Evolutionary conservation across 768 basidiomycete genomes (phyloP).

Genomic region (Boletales sp.): DNA sequence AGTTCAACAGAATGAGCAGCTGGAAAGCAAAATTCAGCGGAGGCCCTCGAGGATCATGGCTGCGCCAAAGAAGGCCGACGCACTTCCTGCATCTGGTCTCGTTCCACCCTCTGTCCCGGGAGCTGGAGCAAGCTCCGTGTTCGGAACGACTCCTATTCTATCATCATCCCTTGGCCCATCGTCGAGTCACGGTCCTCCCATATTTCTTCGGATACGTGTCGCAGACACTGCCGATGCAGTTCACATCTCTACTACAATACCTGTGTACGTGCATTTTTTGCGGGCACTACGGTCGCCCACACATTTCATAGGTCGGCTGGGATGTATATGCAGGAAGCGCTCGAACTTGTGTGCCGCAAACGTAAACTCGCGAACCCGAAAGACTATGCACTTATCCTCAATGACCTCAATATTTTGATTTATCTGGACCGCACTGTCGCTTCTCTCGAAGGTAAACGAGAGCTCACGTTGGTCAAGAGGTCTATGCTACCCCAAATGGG

Average conservation of each 20-base stretch:
- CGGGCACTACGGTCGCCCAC: not conserved
- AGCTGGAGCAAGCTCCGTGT: slow-evolving; percentile 43
- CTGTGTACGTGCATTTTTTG: slow-evolving; percentile 60
- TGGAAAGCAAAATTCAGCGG: slow-evolving; percentile 79
- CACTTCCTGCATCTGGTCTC: slow-evolving; percentile 36
- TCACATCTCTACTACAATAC: slow-evolving; percentile 86
- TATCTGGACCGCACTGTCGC: slow-evolving; percentile 97
- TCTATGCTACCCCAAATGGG: slow-evolving; percentile 73
- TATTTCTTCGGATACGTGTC: slow-evolving; percentile 79
- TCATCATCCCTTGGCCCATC: slow-evolving; percentile 70
- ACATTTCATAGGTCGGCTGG: slow-evolving; percentile 60
- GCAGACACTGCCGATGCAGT: slow-evolving; percentile 79
- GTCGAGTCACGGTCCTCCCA: slow-evolving; percentile 72
- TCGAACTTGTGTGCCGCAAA: slow-evolving; percentile 77
- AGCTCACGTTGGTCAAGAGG: slow-evolving; percentile 77
- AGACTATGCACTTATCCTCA: slow-evolving; percentile 78
- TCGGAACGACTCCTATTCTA: slow-evolving; percentile 50
- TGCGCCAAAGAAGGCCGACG: slow-evolving; percentile 56
- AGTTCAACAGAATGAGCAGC: slow-evolving; percentile 75
- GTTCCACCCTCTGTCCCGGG: slow-evolving; percentile 36
- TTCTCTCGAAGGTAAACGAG: slow-evolving; percentile 82
- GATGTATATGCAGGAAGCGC: slow-evolving; percentile 96
- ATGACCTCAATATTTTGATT: slow-evolving; percentile 63
- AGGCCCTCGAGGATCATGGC: slow-evolving; percentile 66
- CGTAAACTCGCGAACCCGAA: slow-evolving; percentile 64